Conservation (phyloP, 106 monocot species). For the Dendrobium officinale region DNA sequence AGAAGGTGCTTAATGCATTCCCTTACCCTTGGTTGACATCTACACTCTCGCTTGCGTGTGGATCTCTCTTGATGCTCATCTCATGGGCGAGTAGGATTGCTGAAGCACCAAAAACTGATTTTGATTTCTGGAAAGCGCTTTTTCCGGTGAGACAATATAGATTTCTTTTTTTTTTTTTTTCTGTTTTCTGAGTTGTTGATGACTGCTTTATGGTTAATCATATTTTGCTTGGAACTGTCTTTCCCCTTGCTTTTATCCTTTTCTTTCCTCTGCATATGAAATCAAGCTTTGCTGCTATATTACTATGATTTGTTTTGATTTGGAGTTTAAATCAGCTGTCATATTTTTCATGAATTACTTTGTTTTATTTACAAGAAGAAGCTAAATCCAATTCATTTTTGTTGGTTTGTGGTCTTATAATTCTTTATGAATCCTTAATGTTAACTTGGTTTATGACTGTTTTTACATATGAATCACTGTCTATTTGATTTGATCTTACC, state of each 20-base stretch:
- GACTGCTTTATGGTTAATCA: not conserved
- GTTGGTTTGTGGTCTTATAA: no score
- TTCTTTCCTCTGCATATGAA: no score
- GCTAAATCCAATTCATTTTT: no score
- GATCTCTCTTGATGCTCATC: constrained; percentile 75
- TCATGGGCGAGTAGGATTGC: constrained; percentile 68
- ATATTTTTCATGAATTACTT: constrained; percentile 4
- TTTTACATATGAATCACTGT: not conserved
- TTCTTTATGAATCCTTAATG: no score
- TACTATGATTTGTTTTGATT: no score
- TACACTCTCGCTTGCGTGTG: constrained; percentile 80
- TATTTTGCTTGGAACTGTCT: not conserved
- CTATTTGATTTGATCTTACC: not conserved
- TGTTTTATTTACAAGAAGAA: not conserved
- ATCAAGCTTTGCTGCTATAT: no score
- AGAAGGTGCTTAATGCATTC: constrained; percentile 88
- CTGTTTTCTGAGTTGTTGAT: not conserved
- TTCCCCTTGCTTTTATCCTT: no score
- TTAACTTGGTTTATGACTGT: not conserved
- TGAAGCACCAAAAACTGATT: constrained; percentile 61
- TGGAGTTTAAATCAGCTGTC: not conserved
- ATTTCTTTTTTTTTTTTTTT: no score
- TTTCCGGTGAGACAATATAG: constrained; percentile 47
- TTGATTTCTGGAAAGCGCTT: constrained; percentile 81
- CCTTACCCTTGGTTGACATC: constrained; percentile 88